A percentile compares a stretch with the other conserved stretches of the same genome.
Evolutionary conservation across 352 stramenopile genomes (phyloP).

Genomic region (Globisporangium megalacanthum): DNA sequence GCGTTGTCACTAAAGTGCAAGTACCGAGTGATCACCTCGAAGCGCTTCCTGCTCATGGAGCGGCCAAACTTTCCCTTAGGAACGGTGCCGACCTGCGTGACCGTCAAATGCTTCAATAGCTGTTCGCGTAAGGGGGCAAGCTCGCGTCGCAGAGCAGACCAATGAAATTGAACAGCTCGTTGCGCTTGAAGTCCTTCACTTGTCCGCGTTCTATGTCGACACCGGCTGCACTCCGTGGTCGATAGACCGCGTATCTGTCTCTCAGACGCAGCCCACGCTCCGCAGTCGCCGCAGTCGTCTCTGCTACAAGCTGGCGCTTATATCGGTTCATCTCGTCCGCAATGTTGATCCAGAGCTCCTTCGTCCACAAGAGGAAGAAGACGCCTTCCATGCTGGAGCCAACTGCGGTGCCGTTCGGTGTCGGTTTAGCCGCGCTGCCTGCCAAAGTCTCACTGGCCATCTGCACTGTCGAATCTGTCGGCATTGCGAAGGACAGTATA

Average conservation of each 20-base stretch:
- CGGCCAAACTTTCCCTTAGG: neutral
- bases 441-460: neutral
- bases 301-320: neutral
- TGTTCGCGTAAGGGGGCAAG: too few species aligned
- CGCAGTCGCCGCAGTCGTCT: neutral
- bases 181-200: neutral
- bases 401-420: neutral
- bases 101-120: neutral
- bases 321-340: neutral
- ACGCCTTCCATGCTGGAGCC: neutral
- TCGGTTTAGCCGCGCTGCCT: neutral
- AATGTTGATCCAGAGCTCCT: neutral
- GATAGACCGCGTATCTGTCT: neutral
- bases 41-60: neutral
- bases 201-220: neutral
- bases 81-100: neutral
- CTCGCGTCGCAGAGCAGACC: too few species aligned
- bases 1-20: slow-evolving; percentile 3
- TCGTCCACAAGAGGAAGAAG: neutral
- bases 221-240: neutral
- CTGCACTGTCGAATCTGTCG: neutral
- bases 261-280: neutral
- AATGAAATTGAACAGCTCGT: neutral
- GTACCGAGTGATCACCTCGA: neutral
- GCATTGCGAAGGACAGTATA: neutral